phyloP scores from a whole-genome alignment of 1,139 yeast species.

The Pneumocystis canis region DNA sequence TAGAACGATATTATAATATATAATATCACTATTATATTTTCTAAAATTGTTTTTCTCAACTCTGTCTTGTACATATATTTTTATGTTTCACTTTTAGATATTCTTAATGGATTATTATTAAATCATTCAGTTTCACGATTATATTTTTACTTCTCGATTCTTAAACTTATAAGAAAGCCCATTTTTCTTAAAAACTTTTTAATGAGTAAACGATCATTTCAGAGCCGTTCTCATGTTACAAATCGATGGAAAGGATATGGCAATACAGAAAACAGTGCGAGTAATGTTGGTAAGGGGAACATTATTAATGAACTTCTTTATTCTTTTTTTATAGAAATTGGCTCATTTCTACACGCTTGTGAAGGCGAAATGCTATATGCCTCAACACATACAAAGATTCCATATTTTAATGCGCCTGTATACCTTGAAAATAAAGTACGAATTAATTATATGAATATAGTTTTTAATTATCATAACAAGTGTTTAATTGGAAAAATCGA shows the following conservation, averaged over 20 bases:
- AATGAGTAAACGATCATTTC: not conserved
- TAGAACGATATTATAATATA: too few species aligned
- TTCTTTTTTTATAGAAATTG: slow-evolving; percentile 55
- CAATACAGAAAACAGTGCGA: not conserved
- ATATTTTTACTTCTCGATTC: too few species aligned
- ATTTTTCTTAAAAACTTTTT: not conserved
- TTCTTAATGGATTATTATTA: too few species aligned
- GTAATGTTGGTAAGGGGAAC: not conserved
- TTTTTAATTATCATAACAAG: slow-evolving; percentile 14
- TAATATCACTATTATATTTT: too few species aligned
- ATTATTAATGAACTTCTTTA: not conserved
- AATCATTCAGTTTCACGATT: too few species aligned
- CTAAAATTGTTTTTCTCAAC: too few species aligned
- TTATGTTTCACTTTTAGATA: too few species aligned
- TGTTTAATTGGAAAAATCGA: slow-evolving; percentile 95
- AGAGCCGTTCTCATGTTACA: not conserved
- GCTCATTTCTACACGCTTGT: slow-evolving; percentile 77
- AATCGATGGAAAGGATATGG: not conserved
- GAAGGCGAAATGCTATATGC: slow-evolving; percentile 97
- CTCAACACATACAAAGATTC: slow-evolving; percentile 83
- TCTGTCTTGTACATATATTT: too few species aligned
- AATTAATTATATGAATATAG: not conserved
- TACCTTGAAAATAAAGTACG: slow-evolving; percentile 59
- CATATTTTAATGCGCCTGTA: slow-evolving; percentile 97
- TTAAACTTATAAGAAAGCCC: not conserved